These are phyloP conservation scores for Eragrostis curvula DNA, from an alignment of 176 grass and related monocot species.

Conservation along the genomic window DNA sequence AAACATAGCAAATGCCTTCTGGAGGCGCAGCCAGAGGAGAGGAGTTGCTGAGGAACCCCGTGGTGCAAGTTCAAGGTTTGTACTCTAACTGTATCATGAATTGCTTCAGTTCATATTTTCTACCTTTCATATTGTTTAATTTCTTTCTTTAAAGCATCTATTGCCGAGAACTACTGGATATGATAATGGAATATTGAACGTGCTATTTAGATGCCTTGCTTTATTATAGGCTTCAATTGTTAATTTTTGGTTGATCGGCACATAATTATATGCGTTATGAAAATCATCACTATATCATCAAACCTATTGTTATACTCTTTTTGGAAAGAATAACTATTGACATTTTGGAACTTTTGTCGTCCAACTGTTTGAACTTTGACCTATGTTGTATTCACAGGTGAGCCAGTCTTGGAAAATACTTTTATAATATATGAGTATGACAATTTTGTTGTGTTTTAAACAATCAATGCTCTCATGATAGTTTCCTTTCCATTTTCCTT, in stretches of 20 bases:
- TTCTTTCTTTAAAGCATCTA: slow-evolving; percentile 13
- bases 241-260: slow-evolving; percentile 41
- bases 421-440: background rate
- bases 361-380: background rate
- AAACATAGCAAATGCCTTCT: slow-evolving; percentile 90
- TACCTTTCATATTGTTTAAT: slow-evolving; percentile 6
- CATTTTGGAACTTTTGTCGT: background rate
- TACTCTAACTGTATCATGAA: slow-evolving; percentile 18
- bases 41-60: slow-evolving; percentile 78
- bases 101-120: slow-evolving; percentile 1
- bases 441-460: too few species aligned
- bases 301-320: background rate
- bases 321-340: background rate
- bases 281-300: slow-evolving; percentile 20
- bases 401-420: background rate
- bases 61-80: slow-evolving; percentile 87
- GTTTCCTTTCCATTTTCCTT: slow-evolving; percentile 28
- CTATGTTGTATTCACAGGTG: background rate
- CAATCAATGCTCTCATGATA: too few species aligned
- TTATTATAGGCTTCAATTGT: slow-evolving; percentile 34
- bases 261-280: slow-evolving; percentile 10
- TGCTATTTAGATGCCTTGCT: slow-evolving; percentile 1
- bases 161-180: slow-evolving; percentile 7
- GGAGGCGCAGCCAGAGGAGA: slow-evolving; percentile 78
- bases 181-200: background rate